Conservation (phyloP, 768 basidiomycete species). For the Candolleomyces aberdarensis region DNA sequence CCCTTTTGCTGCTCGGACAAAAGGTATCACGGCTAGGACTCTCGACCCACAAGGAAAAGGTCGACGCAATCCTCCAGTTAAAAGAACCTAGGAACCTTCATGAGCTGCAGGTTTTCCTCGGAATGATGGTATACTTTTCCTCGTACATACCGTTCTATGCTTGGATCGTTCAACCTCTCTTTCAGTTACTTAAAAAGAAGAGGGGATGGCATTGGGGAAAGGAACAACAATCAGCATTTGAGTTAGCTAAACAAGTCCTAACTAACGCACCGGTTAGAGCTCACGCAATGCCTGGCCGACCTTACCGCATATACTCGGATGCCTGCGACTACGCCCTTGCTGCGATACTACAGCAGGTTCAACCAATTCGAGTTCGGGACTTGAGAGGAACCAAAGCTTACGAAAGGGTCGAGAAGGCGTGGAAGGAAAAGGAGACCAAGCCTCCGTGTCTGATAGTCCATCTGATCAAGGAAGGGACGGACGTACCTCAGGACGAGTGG, state of each 20-base stretch:
- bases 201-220: conserved; percentile 19
- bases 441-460: conserved; percentile 15
- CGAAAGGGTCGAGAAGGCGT: conserved; percentile 19
- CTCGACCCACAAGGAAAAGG: conserved; percentile 27
- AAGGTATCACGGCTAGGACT: conserved; percentile 26
- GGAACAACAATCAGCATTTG: conserved; percentile 23
- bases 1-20: conserved; percentile 34
- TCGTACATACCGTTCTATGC: conserved; percentile 2
- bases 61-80: conserved; percentile 28
- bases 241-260: conserved; percentile 24
- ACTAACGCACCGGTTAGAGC: conserved; percentile 28
- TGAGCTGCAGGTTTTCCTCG: conserved; percentile 20
- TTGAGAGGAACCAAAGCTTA: conserved; percentile 25
- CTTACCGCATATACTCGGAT: conserved; percentile 35
- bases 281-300: conserved; percentile 23
- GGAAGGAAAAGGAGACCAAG: conserved; percentile 16
- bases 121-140: too few species aligned
- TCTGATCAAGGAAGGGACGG: conserved; percentile 15
- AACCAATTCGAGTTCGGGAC: conserved; percentile 23
- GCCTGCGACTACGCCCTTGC: conserved; percentile 28
- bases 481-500: conserved; percentile 20
- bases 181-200: conserved; percentile 28
- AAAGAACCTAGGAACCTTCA: conserved; percentile 19
- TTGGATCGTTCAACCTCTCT: conserved; percentile 29
- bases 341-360: conserved; percentile 30